Base-by-base conservation (phyloP, 139 green algal genomes). In the Closterium sp. region DNA sequence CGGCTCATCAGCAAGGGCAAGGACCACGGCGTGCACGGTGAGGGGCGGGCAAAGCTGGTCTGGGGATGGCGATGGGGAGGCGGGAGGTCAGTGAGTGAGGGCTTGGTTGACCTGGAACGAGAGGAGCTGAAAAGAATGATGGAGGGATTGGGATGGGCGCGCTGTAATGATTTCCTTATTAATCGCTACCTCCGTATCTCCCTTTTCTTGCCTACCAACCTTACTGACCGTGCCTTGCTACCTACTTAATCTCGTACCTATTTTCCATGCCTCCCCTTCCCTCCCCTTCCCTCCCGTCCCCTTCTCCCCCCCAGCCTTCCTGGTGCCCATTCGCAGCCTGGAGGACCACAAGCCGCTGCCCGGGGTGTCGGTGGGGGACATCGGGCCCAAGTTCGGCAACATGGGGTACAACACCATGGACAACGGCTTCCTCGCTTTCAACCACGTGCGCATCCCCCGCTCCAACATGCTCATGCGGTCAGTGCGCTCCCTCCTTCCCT, bases 341-440 rank as follows among this genome's bases (percentile, higher is more conserved):
- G 94, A 96, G 19, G 95, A 93, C 0, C 97, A 99, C 95, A 87
- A 92, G 92, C 96, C 97, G 33, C 91, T 99, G 90, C 96, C 96
- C 3, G 97, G 97, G 36, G 94, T 99, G 86, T 95, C 87, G 7
- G 96, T 99, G 9, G 97, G 97, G 2, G 97, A 99, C 95, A 99
- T 99, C 43, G 97, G 97, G 5, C 95, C 97, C 84, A 99, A 99
- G 95, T 96, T 98, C 92, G 97, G 95, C n/a, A 35, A 89, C 31
- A 84, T 64, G 31, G 89, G 33, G 21, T 98, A 96, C 94, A 96
- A 97, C 88, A 95, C 94, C 33, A 97, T 98, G 31, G 97, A 98
- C 96, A 98, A 98, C 91, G 97, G 97, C 69, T 98, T 96, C 92
- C 91, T 99, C 88, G 84, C 92, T 9, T 96, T 99, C 64, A 92